Evolutionary conservation across 73 alveolate species (phyloP).

Genomic region (Paramecium biaurelia): DNA sequence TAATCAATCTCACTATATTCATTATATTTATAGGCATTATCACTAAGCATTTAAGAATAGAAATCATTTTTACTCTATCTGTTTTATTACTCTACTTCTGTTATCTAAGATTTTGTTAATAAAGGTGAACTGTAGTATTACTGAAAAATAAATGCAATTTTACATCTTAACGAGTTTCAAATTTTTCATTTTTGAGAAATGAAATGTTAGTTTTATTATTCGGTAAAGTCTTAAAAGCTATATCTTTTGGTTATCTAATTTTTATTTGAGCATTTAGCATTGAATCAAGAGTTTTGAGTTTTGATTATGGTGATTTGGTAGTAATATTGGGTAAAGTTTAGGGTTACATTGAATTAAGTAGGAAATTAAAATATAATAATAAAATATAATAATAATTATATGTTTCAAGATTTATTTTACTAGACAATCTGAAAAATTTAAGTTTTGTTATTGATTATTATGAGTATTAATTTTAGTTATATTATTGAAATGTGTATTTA

Average conservation of each 20-base stretch:
- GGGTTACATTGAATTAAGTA: not conserved
- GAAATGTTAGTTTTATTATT: conserved; percentile 23
- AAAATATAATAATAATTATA: not conserved
- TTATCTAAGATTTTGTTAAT: not conserved
- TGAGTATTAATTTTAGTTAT: not conserved
- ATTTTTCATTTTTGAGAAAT: conserved; percentile 12
- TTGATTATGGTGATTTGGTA: not conserved
- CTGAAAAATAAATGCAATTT: not conserved
- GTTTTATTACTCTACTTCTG: not conserved
- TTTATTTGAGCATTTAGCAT: not conserved
- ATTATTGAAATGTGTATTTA: not conserved
- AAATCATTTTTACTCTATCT: conserved; percentile 34
- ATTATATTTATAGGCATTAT: not conserved
- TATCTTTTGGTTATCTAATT: not conserved
- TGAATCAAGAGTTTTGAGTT: not conserved
- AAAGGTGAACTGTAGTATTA: conserved; percentile 31
- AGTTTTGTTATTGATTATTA: not conserved
- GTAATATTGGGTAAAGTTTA: not conserved
- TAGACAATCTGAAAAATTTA: not conserved
- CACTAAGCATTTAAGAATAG: conserved; percentile 48
- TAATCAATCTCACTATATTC: not conserved
- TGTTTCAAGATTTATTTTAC: not conserved
- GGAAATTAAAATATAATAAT: not conserved
- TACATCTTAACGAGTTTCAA: not conserved
- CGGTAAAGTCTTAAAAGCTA: not conserved